Percentiles rank a stretch among this genome's conserved stretches.
Conservation (phyloP, 805 yeast species). For the Wickerhamia fluorescens region DNA sequence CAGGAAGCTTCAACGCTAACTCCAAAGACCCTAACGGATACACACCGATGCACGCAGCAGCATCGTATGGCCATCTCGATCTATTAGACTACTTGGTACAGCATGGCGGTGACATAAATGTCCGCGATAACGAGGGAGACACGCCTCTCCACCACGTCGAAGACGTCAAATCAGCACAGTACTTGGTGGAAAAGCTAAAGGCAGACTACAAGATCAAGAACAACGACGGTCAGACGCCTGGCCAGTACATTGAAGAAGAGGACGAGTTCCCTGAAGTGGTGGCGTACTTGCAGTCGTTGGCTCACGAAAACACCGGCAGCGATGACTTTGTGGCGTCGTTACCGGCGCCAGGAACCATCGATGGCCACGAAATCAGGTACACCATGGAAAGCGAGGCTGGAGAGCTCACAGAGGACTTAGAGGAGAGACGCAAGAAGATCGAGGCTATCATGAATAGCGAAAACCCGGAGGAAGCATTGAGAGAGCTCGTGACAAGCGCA, state of each 20-base stretch:
- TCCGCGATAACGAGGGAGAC: slow-evolving; percentile 86
- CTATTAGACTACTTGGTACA: slow-evolving; percentile 51
- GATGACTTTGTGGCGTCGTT: slow-evolving; percentile 15
- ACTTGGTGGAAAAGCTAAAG: slow-evolving; percentile 56
- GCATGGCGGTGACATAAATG: slow-evolving; percentile 72
- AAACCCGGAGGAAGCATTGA: slow-evolving; percentile 72
- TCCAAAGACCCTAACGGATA: slow-evolving; percentile 89
- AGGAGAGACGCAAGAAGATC: slow-evolving; percentile 54
- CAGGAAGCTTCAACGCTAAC: slow-evolving; percentile 54
- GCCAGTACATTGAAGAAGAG: slow-evolving; percentile 72
- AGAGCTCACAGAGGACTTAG: slow-evolving; percentile 33
- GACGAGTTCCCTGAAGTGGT: slow-evolving; percentile 78
- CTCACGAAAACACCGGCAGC: slow-evolving; percentile 16
- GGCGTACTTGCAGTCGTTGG: slow-evolving; percentile 47
- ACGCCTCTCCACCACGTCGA: slow-evolving; percentile 93
- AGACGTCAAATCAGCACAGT: slow-evolving; percentile 54
- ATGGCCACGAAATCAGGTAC: slow-evolving; percentile 50
- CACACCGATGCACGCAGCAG: slow-evolving; percentile 97
- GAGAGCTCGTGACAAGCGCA: slow-evolving; percentile 58
- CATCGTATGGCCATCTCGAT: slow-evolving; percentile 79
- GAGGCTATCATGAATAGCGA: slow-evolving; percentile 72
- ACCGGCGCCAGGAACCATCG: slow-evolving; percentile 32
- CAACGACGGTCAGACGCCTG: slow-evolving; percentile 67
- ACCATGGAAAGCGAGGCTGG: slow-evolving; percentile 41
- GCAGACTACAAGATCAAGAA: slow-evolving; percentile 65